Base-by-base conservation (phyloP, 192 early-diverging fungal species). In the Coemansia erecta region DNA sequence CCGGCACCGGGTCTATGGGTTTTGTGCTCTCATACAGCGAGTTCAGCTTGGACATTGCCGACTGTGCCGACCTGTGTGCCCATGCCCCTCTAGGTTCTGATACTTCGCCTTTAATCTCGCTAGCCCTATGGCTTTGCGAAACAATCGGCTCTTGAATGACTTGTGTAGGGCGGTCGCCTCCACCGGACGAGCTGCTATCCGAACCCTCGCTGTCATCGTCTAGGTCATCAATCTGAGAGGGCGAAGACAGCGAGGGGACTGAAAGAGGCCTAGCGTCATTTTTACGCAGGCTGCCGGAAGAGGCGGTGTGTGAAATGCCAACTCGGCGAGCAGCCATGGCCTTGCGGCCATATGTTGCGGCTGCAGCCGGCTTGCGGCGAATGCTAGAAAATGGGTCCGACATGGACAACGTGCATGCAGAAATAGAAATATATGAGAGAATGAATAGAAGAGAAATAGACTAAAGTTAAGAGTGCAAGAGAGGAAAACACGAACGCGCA, bases 321-420 rank as follows among this genome's bases (percentile, higher is more conserved):
- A 67, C 56, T 57, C 76, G 53, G 15, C 76, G 76, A 9, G 76
- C 70, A 24, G 62, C 66, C 44, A 68, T 54, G 26, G 76, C 70
- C 41, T 65, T 72, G 55, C 76, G 76, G 18, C 76, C 76, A 17
- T 79, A 79, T 39, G 76, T 79, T 8, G 69, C 60, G 11, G 59
- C 53, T 10, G 59, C 62, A 2, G 62, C 66, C 1, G 76, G 66
- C 50, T 64, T 72, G 53, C 70, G 76, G 12, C 76, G 76, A 53
- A 79, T 55, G 44, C 46, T 69, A 42, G 65, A 60, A 55, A 79
- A 79, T 13, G 76, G 76, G 62, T 79, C 70, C 2, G 66, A 42
- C 76, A 73, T 73, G 35, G 9, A 54, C 13, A 19, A 17, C 3
- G 33, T 40, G 53, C 53, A 54, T 54, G 53, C 37, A 54, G 37